Evolutionary conservation across 108 stramenopile genomes (phyloP), one percentile per base, ranked within the genome.

Genomic region (Pseudonitzschia multistriata): DNA sequence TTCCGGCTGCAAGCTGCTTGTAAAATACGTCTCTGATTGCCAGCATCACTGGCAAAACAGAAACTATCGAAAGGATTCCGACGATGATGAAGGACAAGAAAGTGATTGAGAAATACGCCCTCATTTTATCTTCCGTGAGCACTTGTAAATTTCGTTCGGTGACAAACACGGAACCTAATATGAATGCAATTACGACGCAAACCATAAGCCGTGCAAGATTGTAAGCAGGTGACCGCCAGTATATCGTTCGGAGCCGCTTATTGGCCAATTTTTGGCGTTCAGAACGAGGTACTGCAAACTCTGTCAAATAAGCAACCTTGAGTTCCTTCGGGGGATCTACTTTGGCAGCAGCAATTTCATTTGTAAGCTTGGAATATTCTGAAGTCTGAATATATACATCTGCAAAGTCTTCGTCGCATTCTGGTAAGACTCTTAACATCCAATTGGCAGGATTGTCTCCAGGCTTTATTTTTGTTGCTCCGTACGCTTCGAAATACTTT

Each of bases 391-490:
- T 42, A 37, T 83, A 86, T 10, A 68, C 42, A 39, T 82, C 83
- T 24, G 76, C 79, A 62, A 79, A 74, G 49, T 88, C 87, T 29
- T 52, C 60, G 6, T 73, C 62, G 31, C 31, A 35, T 17, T 57
- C 47, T 48, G 59, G 40, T 5, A 87, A 52, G 24, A 79, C 81
- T 47, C 78, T 69, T 22, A 90, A 47, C 62, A 90, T 83, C 89
- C 89, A 90, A 35, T 86, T 83, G 8, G 89, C 86, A 11, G 89
- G 89, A 59, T 90, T 90, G 60, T 87, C 89, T 64, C 84, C 85
- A 24, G 70, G 68, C 7, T 79, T 84, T 68, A 90, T 90, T 37
- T 42, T 68, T 35, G 62, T 49, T 19, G 86, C 86, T 28, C 89
- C 86, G 21, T 67, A 74, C 5, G 47, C 70, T 64, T 90, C 85